These are phyloP conservation scores for Septoria linicola DNA, from an alignment of 2,329 filamentous ascomycete species.

Conservation along the genomic window DNA sequence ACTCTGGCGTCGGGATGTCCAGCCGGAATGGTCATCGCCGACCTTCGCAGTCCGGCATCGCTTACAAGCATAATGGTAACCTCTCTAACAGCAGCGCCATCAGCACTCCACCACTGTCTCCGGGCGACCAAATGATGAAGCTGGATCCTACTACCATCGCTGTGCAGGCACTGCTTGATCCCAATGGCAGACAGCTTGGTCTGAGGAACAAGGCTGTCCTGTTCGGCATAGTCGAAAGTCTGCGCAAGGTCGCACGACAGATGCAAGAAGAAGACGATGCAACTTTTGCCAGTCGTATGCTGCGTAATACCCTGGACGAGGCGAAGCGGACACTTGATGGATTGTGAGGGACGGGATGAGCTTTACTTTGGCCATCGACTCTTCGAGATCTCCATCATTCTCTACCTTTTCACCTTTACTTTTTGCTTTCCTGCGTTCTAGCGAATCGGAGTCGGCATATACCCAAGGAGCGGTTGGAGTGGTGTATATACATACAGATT, in stretches of 20 bases:
- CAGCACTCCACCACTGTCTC: slow-evolving; percentile 18
- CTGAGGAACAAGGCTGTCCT: slow-evolving; percentile 57
- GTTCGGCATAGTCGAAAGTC: slow-evolving; percentile 51
- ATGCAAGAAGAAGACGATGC: slow-evolving; percentile 50
- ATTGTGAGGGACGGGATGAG: slow-evolving; percentile 9
- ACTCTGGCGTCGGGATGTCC: slow-evolving; percentile 35
- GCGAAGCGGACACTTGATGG: slow-evolving; percentile 74
- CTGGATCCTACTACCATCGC: slow-evolving; percentile 40
- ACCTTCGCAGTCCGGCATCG: slow-evolving; percentile 31
- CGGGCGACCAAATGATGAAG: slow-evolving; percentile 29
- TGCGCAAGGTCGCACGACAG: slow-evolving; percentile 54
- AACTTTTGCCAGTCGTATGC: slow-evolving; percentile 60
- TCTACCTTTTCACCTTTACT: background rate
- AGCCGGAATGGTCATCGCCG: slow-evolving; percentile 26
- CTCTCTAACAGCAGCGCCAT: slow-evolving; percentile 13
- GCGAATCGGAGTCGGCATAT: background rate
- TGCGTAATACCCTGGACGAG: slow-evolving; percentile 70
- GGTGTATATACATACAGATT: background rate
- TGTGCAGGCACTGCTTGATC: slow-evolving; percentile 43
- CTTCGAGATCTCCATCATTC: background rate
- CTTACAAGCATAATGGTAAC: slow-evolving; percentile 13
- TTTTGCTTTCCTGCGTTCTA: background rate
- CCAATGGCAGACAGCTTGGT: slow-evolving; percentile 44
- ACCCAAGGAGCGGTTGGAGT: background rate
- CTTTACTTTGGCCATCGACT: too few species aligned